Evolutionary conservation across 2,329 filamentous ascomycete genomes (phyloP).

Genomic region (Emmonsia crescens): DNA sequence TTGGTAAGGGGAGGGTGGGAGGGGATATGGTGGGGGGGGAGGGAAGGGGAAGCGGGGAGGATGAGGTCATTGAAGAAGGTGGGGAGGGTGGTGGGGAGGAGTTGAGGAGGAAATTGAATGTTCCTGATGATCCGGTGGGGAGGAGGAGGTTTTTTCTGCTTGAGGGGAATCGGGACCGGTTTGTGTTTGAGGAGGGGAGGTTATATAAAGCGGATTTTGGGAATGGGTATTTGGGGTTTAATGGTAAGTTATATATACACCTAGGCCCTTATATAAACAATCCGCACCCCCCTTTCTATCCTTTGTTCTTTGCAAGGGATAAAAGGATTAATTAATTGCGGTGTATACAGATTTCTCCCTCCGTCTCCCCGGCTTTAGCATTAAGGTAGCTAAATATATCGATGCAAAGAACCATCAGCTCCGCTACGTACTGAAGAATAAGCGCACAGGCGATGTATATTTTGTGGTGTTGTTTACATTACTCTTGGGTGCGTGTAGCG

Average conservation of each 20-base stretch:
- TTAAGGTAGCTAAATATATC: conserved; percentile 30
- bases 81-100: conserved; percentile 47
- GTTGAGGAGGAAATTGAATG: conserved; percentile 37
- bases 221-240: conserved; percentile 88
- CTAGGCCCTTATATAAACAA: too few species aligned
- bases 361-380: conserved; percentile 26
- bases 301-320: not conserved
- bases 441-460: conserved; percentile 60
- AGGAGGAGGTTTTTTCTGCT: conserved; percentile 53
- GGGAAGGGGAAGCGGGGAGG: not conserved
- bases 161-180: conserved; percentile 44
- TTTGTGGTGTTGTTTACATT: conserved; percentile 74
- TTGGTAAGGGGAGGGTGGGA: conserved; percentile 22
- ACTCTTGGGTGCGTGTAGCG: conserved; percentile 34
- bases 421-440: conserved; percentile 86
- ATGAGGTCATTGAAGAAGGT: conserved; percentile 52
- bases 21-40: conserved; percentile 22
- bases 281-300: conserved; percentile 8
- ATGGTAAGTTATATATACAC: conserved; percentile 34
- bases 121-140: conserved; percentile 43
- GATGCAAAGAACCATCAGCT: conserved; percentile 65
- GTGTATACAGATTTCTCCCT: conserved; percentile 26
- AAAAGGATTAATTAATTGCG: not conserved
- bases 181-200: conserved; percentile 52
- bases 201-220: conserved; percentile 64